A percentile compares a stretch with the other conserved stretches of the same genome.
phyloP scores from a whole-genome alignment of 768 basidiomycete species.

The Sarcodon sp. region DNA sequence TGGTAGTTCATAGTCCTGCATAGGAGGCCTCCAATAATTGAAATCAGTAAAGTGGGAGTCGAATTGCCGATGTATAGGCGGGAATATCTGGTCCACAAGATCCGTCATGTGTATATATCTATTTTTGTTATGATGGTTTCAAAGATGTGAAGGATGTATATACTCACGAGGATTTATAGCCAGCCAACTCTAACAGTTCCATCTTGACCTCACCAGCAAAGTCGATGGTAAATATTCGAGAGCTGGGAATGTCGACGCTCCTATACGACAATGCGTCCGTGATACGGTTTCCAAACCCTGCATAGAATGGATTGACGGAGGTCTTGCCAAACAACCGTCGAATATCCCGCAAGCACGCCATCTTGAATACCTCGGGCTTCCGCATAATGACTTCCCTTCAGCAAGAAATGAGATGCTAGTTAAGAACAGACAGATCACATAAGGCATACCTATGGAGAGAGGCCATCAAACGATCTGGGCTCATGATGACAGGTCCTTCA shows the following conservation, averaged over 20 bases:
- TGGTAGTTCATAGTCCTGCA: constrained; percentile 70
- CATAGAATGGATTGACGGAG: constrained; percentile 75
- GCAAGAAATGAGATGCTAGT: neutral
- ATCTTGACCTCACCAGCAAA: constrained; percentile 92
- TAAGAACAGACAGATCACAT: neutral
- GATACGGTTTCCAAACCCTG: constrained; percentile 96
- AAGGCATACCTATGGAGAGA: constrained; percentile 75
- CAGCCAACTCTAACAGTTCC: constrained; percentile 91
- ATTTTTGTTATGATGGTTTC: neutral
- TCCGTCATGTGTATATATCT: constrained; percentile 99
- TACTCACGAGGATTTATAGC: constrained; percentile 89
- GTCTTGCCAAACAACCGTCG: constrained; percentile 76
- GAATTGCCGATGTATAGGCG: constrained; percentile 84
- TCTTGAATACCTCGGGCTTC: constrained; percentile 99
- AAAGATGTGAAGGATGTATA: neutral
- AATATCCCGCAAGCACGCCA: constrained; percentile 96
- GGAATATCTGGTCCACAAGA: constrained; percentile 99
- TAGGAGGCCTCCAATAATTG: constrained; percentile 85
- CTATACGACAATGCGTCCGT: constrained; percentile 98
- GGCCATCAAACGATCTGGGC: constrained; percentile 89
- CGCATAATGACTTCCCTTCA: constrained; percentile 96
- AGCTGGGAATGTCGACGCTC: constrained; percentile 87
- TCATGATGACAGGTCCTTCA: constrained; percentile 98
- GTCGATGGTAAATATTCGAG: constrained; percentile 95
- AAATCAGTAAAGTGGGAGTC: constrained; percentile 91